These are phyloP conservation scores for Coelastrella sp. DNA, from an alignment of 139 green algal species.

Conservation along the genomic window DNA sequence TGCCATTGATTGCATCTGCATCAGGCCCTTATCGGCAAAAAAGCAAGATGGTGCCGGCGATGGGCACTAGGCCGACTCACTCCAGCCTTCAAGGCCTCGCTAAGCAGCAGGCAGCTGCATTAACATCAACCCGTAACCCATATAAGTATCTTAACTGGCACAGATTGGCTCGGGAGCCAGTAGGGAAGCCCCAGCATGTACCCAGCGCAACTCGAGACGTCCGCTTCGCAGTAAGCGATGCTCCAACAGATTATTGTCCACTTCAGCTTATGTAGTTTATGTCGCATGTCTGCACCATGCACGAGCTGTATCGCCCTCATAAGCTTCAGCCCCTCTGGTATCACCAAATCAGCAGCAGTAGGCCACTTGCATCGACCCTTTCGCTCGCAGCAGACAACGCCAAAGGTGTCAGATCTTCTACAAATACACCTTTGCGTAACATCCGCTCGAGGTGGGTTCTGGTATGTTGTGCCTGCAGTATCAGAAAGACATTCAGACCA, in stretches of 20 bases:
- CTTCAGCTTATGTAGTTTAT: too few species aligned
- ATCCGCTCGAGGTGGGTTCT: not conserved
- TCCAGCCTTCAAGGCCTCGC: not conserved
- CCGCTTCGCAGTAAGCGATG: not conserved
- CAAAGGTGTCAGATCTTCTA: too few species aligned
- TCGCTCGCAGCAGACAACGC: too few species aligned
- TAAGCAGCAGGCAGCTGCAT: not conserved
- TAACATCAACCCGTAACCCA: not conserved
- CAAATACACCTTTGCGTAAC: too few species aligned
- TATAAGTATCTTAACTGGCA: not conserved
- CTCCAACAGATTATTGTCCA: too few species aligned
- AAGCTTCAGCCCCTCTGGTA: too few species aligned
- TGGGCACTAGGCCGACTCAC: not conserved
- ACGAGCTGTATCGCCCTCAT: too few species aligned
- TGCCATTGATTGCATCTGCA: not conserved
- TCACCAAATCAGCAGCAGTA: too few species aligned
- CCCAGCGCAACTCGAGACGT: not conserved
- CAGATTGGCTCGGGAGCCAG: not conserved
- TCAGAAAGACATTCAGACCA: constrained; percentile 13
- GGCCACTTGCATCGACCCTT: too few species aligned
- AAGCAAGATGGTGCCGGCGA: constrained; percentile 7
- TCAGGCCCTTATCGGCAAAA: not conserved
- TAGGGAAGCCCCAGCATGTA: not conserved
- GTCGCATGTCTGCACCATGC: too few species aligned
- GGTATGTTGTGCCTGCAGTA: not conserved